phyloP scores from a whole-genome alignment of 2,329 filamentous ascomycete species.

The Calonectria hawksworthii region DNA sequence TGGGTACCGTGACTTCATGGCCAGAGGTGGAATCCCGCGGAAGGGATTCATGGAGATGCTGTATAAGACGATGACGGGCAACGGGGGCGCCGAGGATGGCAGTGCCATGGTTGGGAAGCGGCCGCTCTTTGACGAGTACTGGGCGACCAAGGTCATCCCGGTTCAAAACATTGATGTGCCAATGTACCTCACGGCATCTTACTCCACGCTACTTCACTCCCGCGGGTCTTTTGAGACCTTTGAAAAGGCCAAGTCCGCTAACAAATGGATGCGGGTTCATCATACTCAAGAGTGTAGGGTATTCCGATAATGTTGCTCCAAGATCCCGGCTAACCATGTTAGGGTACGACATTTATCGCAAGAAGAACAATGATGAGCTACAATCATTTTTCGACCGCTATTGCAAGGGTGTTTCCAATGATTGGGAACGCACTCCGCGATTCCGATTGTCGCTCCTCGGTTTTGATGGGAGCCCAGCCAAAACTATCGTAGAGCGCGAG shows the following conservation, averaged over 20 bases:
- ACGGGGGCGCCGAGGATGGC: background rate
- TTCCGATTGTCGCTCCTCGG: background rate
- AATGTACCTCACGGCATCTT: constrained; percentile 6
- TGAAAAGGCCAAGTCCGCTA: background rate
- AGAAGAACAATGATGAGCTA: background rate
- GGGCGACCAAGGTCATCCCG: background rate
- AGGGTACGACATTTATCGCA: constrained; percentile 10
- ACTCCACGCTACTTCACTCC: background rate
- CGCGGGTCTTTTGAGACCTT: constrained; percentile 1
- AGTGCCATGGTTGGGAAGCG: background rate
- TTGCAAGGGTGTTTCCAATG: background rate
- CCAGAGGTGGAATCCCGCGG: background rate
- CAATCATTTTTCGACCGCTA: background rate
- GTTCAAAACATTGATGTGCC: background rate
- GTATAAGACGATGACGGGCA: background rate
- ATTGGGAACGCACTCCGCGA: background rate
- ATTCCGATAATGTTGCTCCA: no score
- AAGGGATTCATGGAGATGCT: background rate
- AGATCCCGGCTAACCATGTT: background rate
- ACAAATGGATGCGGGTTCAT: constrained; percentile 6
- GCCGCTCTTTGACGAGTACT: constrained; percentile 10
- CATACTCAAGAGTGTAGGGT: background rate
- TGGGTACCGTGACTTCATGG: background rate
- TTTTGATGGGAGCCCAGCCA: constrained; percentile 5
- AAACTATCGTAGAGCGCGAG: constrained; percentile 2